Base-by-base conservation (phyloP, 2,329 filamentous ascomycete species). In the Fusarium xylarioides region DNA sequence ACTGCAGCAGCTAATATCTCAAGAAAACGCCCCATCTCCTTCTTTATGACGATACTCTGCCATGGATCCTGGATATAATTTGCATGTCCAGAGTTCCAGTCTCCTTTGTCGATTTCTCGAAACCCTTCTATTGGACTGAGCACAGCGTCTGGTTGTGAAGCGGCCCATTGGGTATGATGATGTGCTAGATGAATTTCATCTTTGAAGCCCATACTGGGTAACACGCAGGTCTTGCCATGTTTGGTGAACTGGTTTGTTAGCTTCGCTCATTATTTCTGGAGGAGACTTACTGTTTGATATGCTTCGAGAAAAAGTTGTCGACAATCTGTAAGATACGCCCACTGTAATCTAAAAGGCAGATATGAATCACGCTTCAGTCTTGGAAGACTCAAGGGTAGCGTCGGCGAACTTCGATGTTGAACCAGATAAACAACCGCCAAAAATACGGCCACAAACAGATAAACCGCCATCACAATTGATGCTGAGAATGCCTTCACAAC, bases 141-240 rank as follows among this genome's bases (percentile, higher is more conserved):
- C 0, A 80, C 74, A 6, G 70, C 65, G 4, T 86, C 84, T 4
- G 82, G 82, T 40, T 85, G 85, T 6, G 79, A 71, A 19, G 81
- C 68, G 3, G 82, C 75, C 85, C 84, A 86, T 28, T 80, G 77
- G 68, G 85, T 76, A 6, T 80, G 77, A 35, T 75, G 80, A 8
- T 77, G 75, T 0, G 85, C 84, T 50, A 86, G 67, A 60, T 86
- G 81, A 21, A 85, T 71, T 66, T 85, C 83, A 35, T 81, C 78
- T 38, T 81, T 81, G 37, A 82, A 79, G 7, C 81, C 82, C 23
- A 84, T 74, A 3, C 82, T 81, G 0, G 84, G 84, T 7, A 85
- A 58, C 3, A 86, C 75, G 7, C 85, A 84, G 0, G 83, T 75
- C 34, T 79, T 78, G 14, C 82, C 83, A 28, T 81, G 80, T 56